phyloP scores from a whole-genome alignment of 2,329 filamentous ascomycete species.

The Claviceps humidiphila region DNA sequence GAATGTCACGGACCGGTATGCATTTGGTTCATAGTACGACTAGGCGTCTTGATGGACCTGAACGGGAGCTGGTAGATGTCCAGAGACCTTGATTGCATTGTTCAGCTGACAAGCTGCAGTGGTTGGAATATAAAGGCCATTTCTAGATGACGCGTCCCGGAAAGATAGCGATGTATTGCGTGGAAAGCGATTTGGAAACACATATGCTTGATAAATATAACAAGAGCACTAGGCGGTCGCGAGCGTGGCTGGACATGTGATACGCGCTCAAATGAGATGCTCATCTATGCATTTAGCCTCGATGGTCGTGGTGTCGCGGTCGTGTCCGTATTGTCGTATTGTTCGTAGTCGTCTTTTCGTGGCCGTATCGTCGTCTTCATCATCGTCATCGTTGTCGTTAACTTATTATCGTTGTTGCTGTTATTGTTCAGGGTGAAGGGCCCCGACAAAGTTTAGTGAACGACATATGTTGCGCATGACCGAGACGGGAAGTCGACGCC shows the following conservation, averaged over 20 bases:
- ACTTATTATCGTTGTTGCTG: neutral
- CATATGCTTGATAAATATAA: neutral
- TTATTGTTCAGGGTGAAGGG: neutral
- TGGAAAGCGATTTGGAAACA: conserved; percentile 3
- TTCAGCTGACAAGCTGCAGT: neutral
- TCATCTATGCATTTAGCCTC: too few species aligned
- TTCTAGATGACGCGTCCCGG: neutral
- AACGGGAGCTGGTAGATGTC: neutral
- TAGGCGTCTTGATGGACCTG: neutral
- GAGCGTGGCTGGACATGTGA: neutral
- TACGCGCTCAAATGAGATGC: too few species aligned
- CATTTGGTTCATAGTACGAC: neutral
- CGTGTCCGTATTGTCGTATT: too few species aligned
- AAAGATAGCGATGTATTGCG: neutral
- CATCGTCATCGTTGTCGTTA: too few species aligned
- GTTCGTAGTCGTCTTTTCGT: too few species aligned
- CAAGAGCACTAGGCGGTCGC: neutral
- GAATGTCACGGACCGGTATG: neutral
- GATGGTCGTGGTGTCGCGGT: too few species aligned
- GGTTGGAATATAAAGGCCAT: neutral
- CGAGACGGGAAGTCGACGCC: neutral
- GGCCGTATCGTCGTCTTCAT: too few species aligned
- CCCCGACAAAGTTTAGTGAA: neutral
- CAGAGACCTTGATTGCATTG: neutral
- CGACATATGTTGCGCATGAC: neutral